These are phyloP conservation scores for Oidiodendron maius DNA, from an alignment of 495 filamentous ascomycete genomes.

Conservation along the genomic window DNA sequence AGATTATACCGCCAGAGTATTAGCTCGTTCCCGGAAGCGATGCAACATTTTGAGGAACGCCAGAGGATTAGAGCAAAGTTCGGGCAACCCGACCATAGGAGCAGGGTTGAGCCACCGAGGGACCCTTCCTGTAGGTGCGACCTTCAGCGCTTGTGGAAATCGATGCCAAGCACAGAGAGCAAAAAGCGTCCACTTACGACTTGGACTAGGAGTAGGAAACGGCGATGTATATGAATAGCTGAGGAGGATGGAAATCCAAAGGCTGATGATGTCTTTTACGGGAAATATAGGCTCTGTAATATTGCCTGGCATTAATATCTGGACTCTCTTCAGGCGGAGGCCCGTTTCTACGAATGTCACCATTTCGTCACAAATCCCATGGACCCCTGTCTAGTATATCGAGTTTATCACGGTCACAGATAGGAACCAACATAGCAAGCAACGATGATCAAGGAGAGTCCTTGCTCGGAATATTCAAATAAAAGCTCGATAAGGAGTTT, in stretches of 20 bases:
- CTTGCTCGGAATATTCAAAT: no score
- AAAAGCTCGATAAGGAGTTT: no score
- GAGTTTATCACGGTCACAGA: background rate
- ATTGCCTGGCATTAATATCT: no score
- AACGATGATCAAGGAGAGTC: no score
- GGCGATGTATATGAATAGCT: conserved; percentile 1
- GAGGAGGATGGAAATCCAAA: background rate
- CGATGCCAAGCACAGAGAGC: background rate
- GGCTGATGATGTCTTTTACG: background rate
- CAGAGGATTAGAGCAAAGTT: conserved; percentile 12
- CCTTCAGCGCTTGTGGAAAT: conserved; percentile 1
- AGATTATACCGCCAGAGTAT: conserved; percentile 14
- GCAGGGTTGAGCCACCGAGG: conserved; percentile 4
- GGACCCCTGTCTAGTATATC: background rate
- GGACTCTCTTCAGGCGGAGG: no score
- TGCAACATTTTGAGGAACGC: conserved; percentile 10
- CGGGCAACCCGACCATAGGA: conserved; percentile 11
- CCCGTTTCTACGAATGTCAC: no score
- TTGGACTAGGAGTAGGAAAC: conserved; percentile 6
- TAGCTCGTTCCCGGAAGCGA: conserved; percentile 9
- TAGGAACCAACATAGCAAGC: no score
- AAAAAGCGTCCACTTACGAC: conserved; percentile 2
- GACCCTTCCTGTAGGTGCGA: conserved; percentile 3
- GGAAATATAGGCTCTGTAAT: background rate
- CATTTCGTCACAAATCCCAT: no score